Evolutionary conservation across 495 filamentous ascomycete genomes (phyloP), one percentile per base, ranked within the genome.

Genomic region (Annulohypoxylon stygium): DNA sequence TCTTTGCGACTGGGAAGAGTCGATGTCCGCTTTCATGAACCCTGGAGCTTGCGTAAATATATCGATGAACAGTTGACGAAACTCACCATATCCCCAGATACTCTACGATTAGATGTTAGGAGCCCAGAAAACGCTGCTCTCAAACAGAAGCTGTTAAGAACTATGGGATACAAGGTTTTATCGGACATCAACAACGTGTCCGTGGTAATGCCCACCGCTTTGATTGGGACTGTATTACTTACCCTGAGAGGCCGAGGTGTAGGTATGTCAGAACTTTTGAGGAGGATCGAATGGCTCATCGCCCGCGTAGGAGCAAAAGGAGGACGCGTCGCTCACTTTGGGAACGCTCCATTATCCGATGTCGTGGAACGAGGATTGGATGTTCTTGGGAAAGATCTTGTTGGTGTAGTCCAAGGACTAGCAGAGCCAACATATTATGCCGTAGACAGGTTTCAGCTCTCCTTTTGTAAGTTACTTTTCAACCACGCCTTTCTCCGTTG

Each of bases 201-300:
- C 2, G 96, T 99, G 1, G 93, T 98, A 62, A 99, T 99, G 96
- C 96, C 96, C 3, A 97, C 96, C 0, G 93, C 95, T 6, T 86
- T 99, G 47, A 95, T 99, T 36, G 96, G 96, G 9, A 98, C 96
- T 0, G 93, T 98, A 0, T 86, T 99, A 0, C 85, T 99, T 25
- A 99, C 96, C 0, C 88, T 99, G 0, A 88, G 96, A 75, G 96
- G 96, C 0, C 90, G 96, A 47, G 96, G 96, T 33, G 94, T 99
- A 7, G 96, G 96, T 18, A 93, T 92, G 74, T 81, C 86, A 0
- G 96, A 99, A 76, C 83, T 99, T 50, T 88, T 97, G 10, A 88
- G 94, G 26, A 88, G 96, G 23, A 91, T 98, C 6, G 90, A 97
- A 71, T 98, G 96, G 96, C 88, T 99, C 4, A 91, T 90, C 55